Evolutionary conservation across 345 rosid species (phyloP).

Genomic region (Garcia nutans): DNA sequence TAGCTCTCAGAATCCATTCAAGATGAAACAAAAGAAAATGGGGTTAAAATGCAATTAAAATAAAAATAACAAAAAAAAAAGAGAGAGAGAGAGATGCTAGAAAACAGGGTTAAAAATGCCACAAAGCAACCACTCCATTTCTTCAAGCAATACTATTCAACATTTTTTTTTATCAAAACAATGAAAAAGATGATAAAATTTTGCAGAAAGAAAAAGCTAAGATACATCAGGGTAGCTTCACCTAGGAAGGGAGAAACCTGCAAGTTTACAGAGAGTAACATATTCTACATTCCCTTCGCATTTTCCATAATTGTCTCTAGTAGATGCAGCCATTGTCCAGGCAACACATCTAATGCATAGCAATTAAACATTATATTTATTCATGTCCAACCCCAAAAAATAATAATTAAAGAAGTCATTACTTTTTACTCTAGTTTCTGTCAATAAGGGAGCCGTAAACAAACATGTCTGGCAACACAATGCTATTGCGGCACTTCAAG

Average conservation of each 20-base stretch:
- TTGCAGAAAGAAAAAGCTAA: not conserved
- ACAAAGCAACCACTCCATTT: not conserved
- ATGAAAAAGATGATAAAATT: not conserved
- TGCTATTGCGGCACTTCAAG: conserved; percentile 59
- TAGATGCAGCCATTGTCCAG: not conserved
- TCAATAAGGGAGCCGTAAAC: not conserved
- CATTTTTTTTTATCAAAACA: not conserved
- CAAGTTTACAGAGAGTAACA: not conserved
- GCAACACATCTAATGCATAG: not conserved
- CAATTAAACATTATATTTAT: not conserved
- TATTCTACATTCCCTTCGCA: not conserved
- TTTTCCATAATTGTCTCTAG: not conserved
- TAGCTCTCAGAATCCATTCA: not conserved
- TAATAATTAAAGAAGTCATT: not conserved
- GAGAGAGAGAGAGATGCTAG: too few species aligned
- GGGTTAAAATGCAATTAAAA: too few species aligned
- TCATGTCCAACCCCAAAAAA: not conserved
- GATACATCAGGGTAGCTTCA: not conserved
- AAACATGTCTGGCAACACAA: not conserved
- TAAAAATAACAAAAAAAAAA: not conserved
- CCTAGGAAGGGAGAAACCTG: not conserved
- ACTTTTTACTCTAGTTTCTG: not conserved
- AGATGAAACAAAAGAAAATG: not conserved
- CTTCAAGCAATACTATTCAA: not conserved
- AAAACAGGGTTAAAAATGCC: not conserved